A percentile compares a stretch with the other conserved stretches of the same genome.
These are phyloP conservation scores for Russula sp. DNA, from an alignment of 768 basidiomycete species.

Conservation along the genomic window DNA sequence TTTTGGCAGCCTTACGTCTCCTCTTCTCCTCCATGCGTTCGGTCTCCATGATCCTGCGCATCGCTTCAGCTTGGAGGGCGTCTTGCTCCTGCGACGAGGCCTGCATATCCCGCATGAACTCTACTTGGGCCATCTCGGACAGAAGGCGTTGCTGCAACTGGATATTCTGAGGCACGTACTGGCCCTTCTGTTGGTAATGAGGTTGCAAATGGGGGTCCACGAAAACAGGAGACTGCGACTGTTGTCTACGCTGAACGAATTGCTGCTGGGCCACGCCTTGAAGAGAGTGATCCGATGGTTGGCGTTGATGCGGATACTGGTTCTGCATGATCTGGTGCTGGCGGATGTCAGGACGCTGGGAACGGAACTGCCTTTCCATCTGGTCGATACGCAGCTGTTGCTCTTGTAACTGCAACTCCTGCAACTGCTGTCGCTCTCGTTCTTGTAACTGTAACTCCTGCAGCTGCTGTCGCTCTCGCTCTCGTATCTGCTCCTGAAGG, in stretches of 20 bases:
- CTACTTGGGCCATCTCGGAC: slow-evolving; percentile 71
- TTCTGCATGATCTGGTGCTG: slow-evolving; percentile 32
- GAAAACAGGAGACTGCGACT: slow-evolving; percentile 36
- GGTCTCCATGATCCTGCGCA: slow-evolving; percentile 87
- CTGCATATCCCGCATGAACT: slow-evolving; percentile 63
- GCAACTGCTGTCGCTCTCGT: slow-evolving; percentile 32
- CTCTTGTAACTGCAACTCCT: slow-evolving; percentile 35
- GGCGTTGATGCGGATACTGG: slow-evolving; percentile 42
- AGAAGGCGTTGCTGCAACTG: slow-evolving; percentile 74
- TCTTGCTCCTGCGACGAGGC: slow-evolving; percentile 64
- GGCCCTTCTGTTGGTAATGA: slow-evolving; percentile 52
- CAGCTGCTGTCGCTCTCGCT: slow-evolving; percentile 34
- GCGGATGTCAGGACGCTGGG: slow-evolving; percentile 30
- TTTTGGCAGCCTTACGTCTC: slow-evolving; percentile 76
- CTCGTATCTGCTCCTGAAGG: slow-evolving; percentile 51
- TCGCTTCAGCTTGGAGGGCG: slow-evolving; percentile 69
- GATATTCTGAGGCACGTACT: slow-evolving; percentile 57
- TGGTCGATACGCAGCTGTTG: slow-evolving; percentile 29
- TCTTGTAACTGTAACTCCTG: slow-evolving; percentile 36
- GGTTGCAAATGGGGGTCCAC: slow-evolving; percentile 34
- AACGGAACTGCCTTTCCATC: slow-evolving; percentile 28
- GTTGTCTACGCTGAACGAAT: slow-evolving; percentile 46
- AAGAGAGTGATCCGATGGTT: slow-evolving; percentile 45
- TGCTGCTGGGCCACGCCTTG: slow-evolving; percentile 49
- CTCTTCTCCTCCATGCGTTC: slow-evolving; percentile 86